Base-by-base conservation (phyloP, 169 alveolate genomes). In the Plasmodium gallinaceum region DNA sequence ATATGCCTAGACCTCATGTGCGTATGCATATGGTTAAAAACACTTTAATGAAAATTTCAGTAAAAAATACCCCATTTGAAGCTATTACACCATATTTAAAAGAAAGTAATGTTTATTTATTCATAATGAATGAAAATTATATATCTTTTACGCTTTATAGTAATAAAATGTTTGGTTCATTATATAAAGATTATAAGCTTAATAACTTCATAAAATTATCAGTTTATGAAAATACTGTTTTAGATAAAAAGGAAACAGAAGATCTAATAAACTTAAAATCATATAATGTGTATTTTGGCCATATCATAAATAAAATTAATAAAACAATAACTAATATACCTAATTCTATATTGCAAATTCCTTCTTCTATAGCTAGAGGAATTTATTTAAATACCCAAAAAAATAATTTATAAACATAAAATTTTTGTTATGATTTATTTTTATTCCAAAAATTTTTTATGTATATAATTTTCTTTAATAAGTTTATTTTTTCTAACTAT, bases 21-120 rank as follows among this genome's bases (percentile, higher is more conserved):
- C 91, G 91, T 68, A 72, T 83, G 60, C 91, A 83, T 83, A 83
- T 83, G 91, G 91, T 83, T 20, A 83, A 83, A 60, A 83, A 83
- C 18, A 83, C 91, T 0, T 68, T 83, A 32, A 83, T 83, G 91
- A 66, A 83, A 46, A 24, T 83, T 20, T 43, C 91, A 8, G 91
- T 83, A 14, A 61, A 66, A 26, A 83, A 83, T 12, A 83, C 91
- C 4, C 85, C 85, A 10, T 83, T 83, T 83, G 91, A 83, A 83
- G 91, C 91, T 32, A 68, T 83, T 16, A 71, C 70, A 8, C 91
- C 91, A 32, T 9, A 68, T 62, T 62, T 83, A 20, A 83, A 68
- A 60, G 91, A 69, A 68, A 83, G 91, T 61, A 83, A 83, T 61
- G 61, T 48, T 9, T 83, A 83, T 62, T 68, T 83, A 32, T 83